Evolutionary conservation across 768 basidiomycete genomes (phyloP), one percentile per base, ranked within the genome.

Genomic region (Podaxis mareebaensis): DNA sequence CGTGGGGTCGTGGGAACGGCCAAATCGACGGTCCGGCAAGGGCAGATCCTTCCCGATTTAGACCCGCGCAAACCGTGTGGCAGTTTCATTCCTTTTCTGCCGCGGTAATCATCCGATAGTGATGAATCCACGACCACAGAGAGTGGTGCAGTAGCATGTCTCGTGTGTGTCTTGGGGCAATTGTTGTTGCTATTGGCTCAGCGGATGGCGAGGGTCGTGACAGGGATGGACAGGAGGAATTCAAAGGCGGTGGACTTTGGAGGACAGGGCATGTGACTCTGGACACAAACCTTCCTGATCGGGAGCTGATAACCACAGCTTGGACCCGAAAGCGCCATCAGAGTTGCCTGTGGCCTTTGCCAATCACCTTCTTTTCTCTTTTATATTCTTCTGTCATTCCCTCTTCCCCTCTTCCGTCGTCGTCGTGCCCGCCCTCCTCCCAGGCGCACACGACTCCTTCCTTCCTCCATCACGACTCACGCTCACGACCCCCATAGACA

Each of bases 351-450:
- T 66, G 64, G 67, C 69, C 72, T 69, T 64, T 66, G 51, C 52
- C 60, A 61, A 53, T 58, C 65, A 61, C 52, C 65, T 67, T 67
- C 68, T 65, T 70, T 69, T 72, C 66, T 64, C 69, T 69, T 68
- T 71, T 64, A 65, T 66, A 61, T 65, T 70, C 64, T 66, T 73
- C 72, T 72, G 63, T 64, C 69, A 69, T 75, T 69, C 67, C 68
- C 69, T 70, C 66, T 69, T 66, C 67, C 69, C 64, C 65, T 72
- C 68, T 69, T 61, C 71, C 73, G 65, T 70, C 72, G 74, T 78
- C 76, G 78, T 78, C 76, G 77, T 76, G 75, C 74, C 73, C 77
- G 71, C 71, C 75, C 70, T 33, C 74, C 74, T 70, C 77, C 65
- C 68, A 75, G 74, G 68, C 74, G 61, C 61, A 60, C 66, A 60